These are phyloP conservation scores for Rheum nobile DNA, from an alignment of 148 eudicot species.

Conservation along the genomic window DNA sequence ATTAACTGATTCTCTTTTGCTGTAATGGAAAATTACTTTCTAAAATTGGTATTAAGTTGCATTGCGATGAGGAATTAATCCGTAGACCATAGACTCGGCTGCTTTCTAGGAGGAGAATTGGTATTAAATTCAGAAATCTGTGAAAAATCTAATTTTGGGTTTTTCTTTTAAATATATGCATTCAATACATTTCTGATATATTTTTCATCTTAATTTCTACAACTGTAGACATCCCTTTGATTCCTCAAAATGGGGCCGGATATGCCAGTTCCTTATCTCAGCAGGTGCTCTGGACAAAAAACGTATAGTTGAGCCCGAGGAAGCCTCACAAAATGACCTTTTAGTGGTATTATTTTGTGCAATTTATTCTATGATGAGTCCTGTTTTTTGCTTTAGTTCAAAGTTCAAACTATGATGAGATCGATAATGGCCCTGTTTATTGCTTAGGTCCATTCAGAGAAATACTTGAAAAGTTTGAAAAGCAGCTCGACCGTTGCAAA, in stretches of 20 bases:
- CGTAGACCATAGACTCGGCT: not conserved
- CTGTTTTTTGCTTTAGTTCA: not conserved
- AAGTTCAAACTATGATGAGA: not conserved
- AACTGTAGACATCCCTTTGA: constrained; percentile 89
- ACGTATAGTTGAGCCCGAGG: constrained; percentile 65
- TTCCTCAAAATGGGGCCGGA: constrained; percentile 97
- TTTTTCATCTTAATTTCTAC: constrained; percentile 4
- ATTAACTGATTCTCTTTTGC: not conserved
- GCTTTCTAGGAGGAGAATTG: not conserved
- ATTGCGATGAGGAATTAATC: not conserved
- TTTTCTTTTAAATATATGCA: not conserved
- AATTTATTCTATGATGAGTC: not conserved
- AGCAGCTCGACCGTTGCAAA: constrained; percentile 57
- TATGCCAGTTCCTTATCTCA: constrained; percentile 55
- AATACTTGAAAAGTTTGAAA: constrained; percentile 67
- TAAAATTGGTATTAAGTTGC: not conserved
- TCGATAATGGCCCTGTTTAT: not conserved
- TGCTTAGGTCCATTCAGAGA: constrained; percentile 68
- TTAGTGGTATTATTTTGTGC: constrained; percentile 51
- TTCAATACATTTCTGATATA: not conserved
- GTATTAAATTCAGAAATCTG: not conserved
- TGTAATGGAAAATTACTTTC: not conserved
- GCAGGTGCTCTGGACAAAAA: constrained; percentile 51
- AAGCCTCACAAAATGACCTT: constrained; percentile 84
- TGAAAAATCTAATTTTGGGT: not conserved